Evolutionary conservation across 129 eudicot species (phyloP), one percentile per base, ranked within the genome.

Genomic region (Flaveria ramosissima): DNA sequence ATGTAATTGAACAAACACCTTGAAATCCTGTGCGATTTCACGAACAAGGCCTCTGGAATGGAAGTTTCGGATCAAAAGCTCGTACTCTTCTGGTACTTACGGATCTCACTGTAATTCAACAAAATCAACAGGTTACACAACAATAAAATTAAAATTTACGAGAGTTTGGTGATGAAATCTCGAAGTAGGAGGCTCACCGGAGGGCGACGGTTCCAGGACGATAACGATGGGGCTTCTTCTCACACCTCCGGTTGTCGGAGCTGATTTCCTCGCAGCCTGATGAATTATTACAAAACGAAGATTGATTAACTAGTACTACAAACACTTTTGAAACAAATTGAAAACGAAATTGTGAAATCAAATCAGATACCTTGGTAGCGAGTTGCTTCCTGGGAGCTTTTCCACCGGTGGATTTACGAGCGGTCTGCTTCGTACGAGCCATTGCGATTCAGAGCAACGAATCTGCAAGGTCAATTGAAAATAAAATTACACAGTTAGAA

Each of bases 371-470:
- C 92, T 90, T 91, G 55, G 97, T 91, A 17, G 97, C 97, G 2
- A 91, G 86, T 72, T 91, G 97, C 90, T 91, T 91, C 92, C 97
- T 83, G 0, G 97, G 97, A 20, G 97, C 97, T 88, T 91, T 91
- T 42, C 97, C 97, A 75, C 93, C 94, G 9, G 97, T 91, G 1
- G 94, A 88, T 78, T 91, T 91, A 21, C 97, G 94, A 63, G 97
- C 97, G 26, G 97, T 91, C 69, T 91, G 97, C 83, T 91, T 91
- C 26, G 97, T 91, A 88, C 97, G 97, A 41, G 97, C 97, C 97
- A 91, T 91, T 43, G 64, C 72, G 15, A 4, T 62, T 75, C 72
- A 75, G 61, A 27, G 20, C 21, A 42, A 57, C 24, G 21, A 46
- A 62, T 9, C 71, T 61, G 60, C n/a, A 59, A 74, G 21, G 24